Evolutionary conservation across 73 alveolate genomes (phyloP).

Genomic region (Effrenium voratum): DNA sequence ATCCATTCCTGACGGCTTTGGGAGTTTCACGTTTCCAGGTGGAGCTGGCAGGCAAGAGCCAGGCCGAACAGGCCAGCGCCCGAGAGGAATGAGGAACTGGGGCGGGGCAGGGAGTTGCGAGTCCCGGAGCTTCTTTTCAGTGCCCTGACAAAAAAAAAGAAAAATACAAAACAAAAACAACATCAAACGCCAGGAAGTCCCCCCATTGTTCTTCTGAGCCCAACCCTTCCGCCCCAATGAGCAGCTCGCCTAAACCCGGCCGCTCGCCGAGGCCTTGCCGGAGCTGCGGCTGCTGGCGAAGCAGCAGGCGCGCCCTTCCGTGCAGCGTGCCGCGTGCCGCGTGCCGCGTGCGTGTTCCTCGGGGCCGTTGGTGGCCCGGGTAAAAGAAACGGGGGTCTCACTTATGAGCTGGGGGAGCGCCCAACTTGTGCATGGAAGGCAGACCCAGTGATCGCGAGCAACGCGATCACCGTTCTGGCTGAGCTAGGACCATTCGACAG

Average conservation of each 20-base stretch:
- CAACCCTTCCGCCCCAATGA: no score
- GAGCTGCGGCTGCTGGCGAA: constrained; percentile 58
- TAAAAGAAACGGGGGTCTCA: no score
- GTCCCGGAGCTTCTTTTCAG: no score
- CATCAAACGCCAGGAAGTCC: not conserved
- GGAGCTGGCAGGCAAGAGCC: constrained; percentile 66
- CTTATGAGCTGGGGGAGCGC: not conserved
- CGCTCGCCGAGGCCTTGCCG: constrained; percentile 36
- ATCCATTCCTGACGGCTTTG: no score
- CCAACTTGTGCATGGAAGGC: not conserved
- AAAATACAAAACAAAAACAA: not conserved
- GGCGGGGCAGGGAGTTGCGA: not conserved
- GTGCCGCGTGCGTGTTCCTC: no score
- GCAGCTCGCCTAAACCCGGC: no score
- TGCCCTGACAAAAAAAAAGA: not conserved
- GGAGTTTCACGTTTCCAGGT: not conserved
- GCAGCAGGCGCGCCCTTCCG: constrained; percentile 59
- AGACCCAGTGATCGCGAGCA: constrained; percentile 78
- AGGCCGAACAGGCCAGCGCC: not conserved
- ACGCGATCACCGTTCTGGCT: constrained; percentile 48
- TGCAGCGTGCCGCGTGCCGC: no score
- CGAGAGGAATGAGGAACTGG: not conserved
- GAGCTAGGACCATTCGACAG: constrained; percentile 46
- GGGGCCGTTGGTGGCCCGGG: no score
- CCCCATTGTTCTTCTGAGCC: not conserved